Evolutionary conservation across 2,329 filamentous ascomycete genomes (phyloP), one percentile per base, ranked within the genome.

Genomic region (Furcasterigmium sp.): DNA sequence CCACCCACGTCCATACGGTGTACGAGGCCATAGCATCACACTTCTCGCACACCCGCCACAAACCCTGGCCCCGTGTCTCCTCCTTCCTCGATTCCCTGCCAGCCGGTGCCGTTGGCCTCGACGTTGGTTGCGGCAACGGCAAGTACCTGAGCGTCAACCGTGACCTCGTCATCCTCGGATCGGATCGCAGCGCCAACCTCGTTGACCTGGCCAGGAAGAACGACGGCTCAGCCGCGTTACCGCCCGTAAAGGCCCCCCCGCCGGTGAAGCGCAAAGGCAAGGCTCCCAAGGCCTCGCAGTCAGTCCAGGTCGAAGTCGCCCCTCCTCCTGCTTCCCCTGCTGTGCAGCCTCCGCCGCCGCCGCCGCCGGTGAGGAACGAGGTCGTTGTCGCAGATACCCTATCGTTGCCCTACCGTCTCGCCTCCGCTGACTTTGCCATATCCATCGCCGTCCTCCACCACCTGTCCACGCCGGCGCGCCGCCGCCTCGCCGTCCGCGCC

Each of bases 381-480:
- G 80, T 84, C 15, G 63, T 89, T 25, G 82, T 95, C 32, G 91
- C 91, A 28, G 91, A 97, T 62, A 85, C 82, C 39, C 75, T 97
- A 8, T 73, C 75, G n/a, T 75, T 96, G 17, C 93, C 93, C 4
- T 91, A 95, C 62, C 85, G 80, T 34, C 45, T 54, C 8, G 55
- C 53, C 46, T 60, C 51, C 49, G 70, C 56, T 59, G 91, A 97
- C 64, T 97, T 97, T 61, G 90, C 81, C 45, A 93, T 97, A 52
- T 93, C 85, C 56, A 91, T 98, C 56, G 93, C 93, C 38, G 93
- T 97, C 10, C 73, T 97, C 25, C 93, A 97, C 67, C 93, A 98
- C 68, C 72, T 97, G 41, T 94, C 89, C 13, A 95, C 91, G 6
- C 71, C 73, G 10, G 75, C 73, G 39, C 76, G 93, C 44, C 78